Percentiles rank a stretch among this genome's conserved stretches.
phyloP scores from a whole-genome alignment of 2,329 filamentous ascomycete genomes.

The Fusarium illudens region DNA sequence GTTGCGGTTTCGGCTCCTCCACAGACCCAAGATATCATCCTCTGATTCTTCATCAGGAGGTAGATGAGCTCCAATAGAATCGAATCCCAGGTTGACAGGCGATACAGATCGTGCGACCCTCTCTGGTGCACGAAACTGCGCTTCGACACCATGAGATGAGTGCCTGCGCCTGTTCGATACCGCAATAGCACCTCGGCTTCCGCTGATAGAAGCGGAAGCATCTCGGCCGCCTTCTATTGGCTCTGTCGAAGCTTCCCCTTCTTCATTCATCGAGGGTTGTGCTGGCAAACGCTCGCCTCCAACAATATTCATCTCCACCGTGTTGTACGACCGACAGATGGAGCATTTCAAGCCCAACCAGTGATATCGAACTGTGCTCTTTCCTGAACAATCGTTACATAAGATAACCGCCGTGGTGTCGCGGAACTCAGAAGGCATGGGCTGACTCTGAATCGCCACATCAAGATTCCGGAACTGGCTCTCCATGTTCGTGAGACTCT shows the following conservation, averaged over 20 bases:
- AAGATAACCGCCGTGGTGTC: conserved; percentile 84
- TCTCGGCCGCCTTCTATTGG: conserved; percentile 20
- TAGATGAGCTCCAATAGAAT: conserved; percentile 38
- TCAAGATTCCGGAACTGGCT: conserved; percentile 91
- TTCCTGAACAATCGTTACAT: conserved; percentile 94
- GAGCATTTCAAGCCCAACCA: conserved; percentile 94
- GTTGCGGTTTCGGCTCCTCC: conserved; percentile 57
- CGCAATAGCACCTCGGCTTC: conserved; percentile 22
- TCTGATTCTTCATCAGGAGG: conserved; percentile 58
- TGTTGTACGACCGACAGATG: conserved; percentile 75
- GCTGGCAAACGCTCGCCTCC: conserved; percentile 49
- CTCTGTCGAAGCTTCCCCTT: conserved; percentile 19
- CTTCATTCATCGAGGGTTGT: conserved; percentile 39
- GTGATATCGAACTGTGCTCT: conserved; percentile 87
- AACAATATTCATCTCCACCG: conserved; percentile 69
- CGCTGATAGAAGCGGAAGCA: conserved; percentile 15
- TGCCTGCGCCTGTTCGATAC: conserved; percentile 48
- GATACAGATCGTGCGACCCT: conserved; percentile 57
- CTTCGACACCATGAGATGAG: conserved; percentile 50
- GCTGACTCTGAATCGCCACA: conserved; percentile 84
- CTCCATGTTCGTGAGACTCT: conserved; percentile 98
- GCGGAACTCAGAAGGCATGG: conserved; percentile 86
- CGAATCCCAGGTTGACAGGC: conserved; percentile 45
- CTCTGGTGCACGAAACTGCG: conserved; percentile 48
- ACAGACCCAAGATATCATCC: conserved; percentile 66